phyloP scores from a whole-genome alignment of 139 green algal genomes.

The Chlorella sorokiniana region DNA sequence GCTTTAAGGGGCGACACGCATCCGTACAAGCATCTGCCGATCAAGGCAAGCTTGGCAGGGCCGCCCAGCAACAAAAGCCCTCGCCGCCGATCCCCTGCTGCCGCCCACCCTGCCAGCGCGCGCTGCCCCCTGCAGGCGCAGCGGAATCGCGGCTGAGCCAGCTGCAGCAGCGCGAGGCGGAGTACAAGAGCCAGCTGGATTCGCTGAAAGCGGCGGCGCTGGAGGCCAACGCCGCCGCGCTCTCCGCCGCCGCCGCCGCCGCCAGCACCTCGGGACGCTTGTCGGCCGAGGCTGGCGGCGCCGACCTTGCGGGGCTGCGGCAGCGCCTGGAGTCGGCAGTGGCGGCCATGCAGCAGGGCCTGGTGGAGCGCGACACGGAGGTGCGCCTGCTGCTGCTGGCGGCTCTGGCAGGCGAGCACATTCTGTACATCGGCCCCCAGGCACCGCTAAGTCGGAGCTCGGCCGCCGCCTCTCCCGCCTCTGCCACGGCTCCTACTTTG shows the following conservation, averaged over 20 bases:
- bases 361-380: slow-evolving; percentile 89
- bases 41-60: no score
- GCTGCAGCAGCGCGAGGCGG: neutral
- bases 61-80: neutral
- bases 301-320: slow-evolving; percentile 16
- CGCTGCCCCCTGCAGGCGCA: slow-evolving; percentile 1
- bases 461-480: slow-evolving; percentile 72
- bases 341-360: slow-evolving; percentile 66
- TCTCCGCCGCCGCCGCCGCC: slow-evolving; percentile 2
- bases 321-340: slow-evolving; percentile 48
- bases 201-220: slow-evolving; percentile 35
- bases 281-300: neutral
- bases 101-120: neutral
- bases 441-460: slow-evolving; percentile 95
- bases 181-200: slow-evolving; percentile 49
- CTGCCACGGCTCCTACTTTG: slow-evolving; percentile 82
- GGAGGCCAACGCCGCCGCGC: neutral
- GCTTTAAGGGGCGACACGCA: no score
- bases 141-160: neutral
- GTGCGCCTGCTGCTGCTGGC: slow-evolving; percentile 86
- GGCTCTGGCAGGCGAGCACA: slow-evolving; percentile 83
- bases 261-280: neutral
- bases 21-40: no score
- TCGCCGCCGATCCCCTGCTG: neutral
- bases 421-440: slow-evolving; percentile 84